Evolutionary conservation across 495 filamentous ascomycete species (phyloP), one percentile per base, ranked within the genome.

Genomic region (Lophium mytilinum): DNA sequence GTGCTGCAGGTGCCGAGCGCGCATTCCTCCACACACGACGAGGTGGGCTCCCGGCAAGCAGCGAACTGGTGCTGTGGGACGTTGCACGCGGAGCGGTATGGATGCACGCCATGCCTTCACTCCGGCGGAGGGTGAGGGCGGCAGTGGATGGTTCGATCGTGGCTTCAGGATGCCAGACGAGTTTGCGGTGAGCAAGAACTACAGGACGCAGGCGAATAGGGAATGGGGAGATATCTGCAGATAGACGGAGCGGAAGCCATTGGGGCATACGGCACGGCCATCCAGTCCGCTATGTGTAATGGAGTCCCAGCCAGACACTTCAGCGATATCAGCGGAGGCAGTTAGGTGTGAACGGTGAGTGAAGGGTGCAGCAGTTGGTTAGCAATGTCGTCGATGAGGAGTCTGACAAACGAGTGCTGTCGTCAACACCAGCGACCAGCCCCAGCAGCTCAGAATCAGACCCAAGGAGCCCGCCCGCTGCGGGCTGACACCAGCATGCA

Each of bases 71-170:
- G 57, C 36, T 35, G 61, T 64, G 57, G 41, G 57, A 64, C 53
- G 54, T 60, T 7, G 21, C 24, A 34, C 50, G 21, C 34, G 49
- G 33, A 17, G 49, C 18, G 15, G 47, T 52, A 34, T 9, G 34
- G 34, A 40, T 52, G 33, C 49, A 40, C 36, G 33, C 18, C 18
- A 15, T 34, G 21, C 18, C 37, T 53, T 34, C 12, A 6, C 24
- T 2, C 35, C 40, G 37, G 50, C 21, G 33, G 30, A 24, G 11
- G 37, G 34, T 41, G 35, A 35, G n/a, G n/a, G n/a, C n/a, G n/a
- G n/a, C n/a, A n/a, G n/a, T 37, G 41, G 37, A 39, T 62, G 42
- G 60, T 50, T 53, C 60, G 60, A 62, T 43, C 49, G 42, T 62
- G 60, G 55, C 36, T 35, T 52, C 43, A 24, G 14, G 15, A 48